A percentile compares a stretch with the other conserved stretches of the same genome.
phyloP scores from a whole-genome alignment of 2,329 filamentous ascomycete species.

The Sclerotinia borealis region DNA sequence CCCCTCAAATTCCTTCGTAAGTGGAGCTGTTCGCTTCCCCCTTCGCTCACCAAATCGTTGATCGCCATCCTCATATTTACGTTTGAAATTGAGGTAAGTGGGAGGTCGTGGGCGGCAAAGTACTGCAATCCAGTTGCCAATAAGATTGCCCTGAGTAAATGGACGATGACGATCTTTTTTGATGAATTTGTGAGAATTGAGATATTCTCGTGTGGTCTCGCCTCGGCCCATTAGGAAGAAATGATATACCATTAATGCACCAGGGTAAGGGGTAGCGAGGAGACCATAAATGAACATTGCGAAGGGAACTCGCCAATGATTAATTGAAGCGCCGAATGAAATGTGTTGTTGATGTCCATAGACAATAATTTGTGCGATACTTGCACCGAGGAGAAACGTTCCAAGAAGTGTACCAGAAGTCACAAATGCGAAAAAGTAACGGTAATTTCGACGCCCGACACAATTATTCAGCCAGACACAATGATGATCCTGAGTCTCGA shows the following conservation, averaged over 20 bases:
- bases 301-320: conserved; percentile 72
- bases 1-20: conserved; percentile 46
- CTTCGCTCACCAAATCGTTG: conserved; percentile 66
- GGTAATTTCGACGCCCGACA: conserved; percentile 92
- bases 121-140: conserved; percentile 76
- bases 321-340: conserved; percentile 62
- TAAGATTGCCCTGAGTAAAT: conserved; percentile 70
- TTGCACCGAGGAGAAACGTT: conserved; percentile 69
- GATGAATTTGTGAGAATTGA: conserved; percentile 91
- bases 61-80: conserved; percentile 69
- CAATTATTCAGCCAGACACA: conserved; percentile 99
- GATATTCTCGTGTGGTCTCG: conserved; percentile 92
- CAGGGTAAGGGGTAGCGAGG: conserved; percentile 71
- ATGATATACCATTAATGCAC: conserved; percentile 81
- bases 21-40: conserved; percentile 43
- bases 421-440: conserved; percentile 94
- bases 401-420: conserved; percentile 70
- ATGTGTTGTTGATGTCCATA: conserved; percentile 60
- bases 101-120: conserved; percentile 78
- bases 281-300: conserved; percentile 82
- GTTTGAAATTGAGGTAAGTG: conserved; percentile 85
- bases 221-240: conserved; percentile 84
- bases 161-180: conserved; percentile 88
- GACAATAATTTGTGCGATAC: conserved; percentile 71
- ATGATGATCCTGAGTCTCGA: conserved; percentile 96